Percentiles rank a stretch among this genome's conserved stretches.
Evolutionary conservation across 768 basidiomycete genomes (phyloP).

Genomic region (Tricholoma sp.): DNA sequence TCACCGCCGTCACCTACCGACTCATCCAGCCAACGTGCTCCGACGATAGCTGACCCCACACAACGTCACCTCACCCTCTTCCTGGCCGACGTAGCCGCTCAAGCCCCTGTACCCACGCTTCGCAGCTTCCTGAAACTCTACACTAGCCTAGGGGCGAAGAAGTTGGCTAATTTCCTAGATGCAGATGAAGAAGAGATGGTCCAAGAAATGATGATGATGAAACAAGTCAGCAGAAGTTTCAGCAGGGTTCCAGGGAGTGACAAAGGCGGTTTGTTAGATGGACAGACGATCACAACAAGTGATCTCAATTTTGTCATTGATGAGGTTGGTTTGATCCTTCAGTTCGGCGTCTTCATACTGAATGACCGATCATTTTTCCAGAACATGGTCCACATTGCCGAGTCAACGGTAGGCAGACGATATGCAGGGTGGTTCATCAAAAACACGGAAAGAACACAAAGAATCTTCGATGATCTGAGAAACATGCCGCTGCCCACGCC

Average conservation of each 20-base stretch:
- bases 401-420: conserved; percentile 88
- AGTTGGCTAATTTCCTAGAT: conserved; percentile 89
- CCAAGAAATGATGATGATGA: conserved; percentile 96
- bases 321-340: conserved; percentile 51
- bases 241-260: conserved; percentile 57
- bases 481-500: conserved; percentile 41
- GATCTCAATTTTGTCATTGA: conserved; percentile 96
- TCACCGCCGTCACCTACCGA: conserved; percentile 31
- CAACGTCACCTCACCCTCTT: conserved; percentile 83
- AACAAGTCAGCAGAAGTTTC: conserved; percentile 77
- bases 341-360: neutral
- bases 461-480: conserved; percentile 77
- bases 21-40: conserved; percentile 21
- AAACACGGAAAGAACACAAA: conserved; percentile 87
- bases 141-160: conserved; percentile 86
- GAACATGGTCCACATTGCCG: conserved; percentile 97
- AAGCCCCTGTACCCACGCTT: conserved; percentile 76
- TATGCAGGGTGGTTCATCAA: conserved; percentile 98
- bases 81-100: conserved; percentile 73
- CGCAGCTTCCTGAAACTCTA: conserved; percentile 94
- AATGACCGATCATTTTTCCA: conserved; percentile 22
- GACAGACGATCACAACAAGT: conserved; percentile 83
- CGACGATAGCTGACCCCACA: conserved; percentile 58
- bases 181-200: conserved; percentile 92
- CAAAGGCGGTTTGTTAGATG: conserved; percentile 65